Evolutionary conservation across 2,329 filamentous ascomycete genomes (phyloP), one percentile per base, ranked within the genome.

Genomic region (Nemania sp.): DNA sequence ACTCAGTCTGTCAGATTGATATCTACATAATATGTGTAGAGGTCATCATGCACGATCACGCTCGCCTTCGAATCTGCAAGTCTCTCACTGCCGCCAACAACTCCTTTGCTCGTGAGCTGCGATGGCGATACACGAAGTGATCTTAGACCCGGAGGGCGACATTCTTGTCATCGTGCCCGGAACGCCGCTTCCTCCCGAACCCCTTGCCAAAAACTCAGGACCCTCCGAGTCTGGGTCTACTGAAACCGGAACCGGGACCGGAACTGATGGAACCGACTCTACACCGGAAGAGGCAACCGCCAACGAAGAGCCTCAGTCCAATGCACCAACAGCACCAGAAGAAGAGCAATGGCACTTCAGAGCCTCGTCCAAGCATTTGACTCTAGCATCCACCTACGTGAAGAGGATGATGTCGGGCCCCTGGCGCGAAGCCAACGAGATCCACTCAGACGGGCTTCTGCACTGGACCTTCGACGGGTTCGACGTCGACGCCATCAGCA

Each of bases 91-190:
- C 5, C 6, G 17, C n/a, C n/a, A 24, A 5, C 17, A 46, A 34
- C 6, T 36, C 28, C 23, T 22, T 11, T 9, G 11, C n/a, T 31
- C 15, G 9, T 28, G 39, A 48, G 39, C 11, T 28, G 26, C 19
- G n/a, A 56, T 56, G 53, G 48, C 48, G 5, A 23, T 43, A 11
- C 30, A 26, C 8, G 39, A 44, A 26, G 37, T 48, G 14, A 37
- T 56, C 15, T 26, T 56, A 34, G 53, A 56, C 9, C 53, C 53
- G 9, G 53, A 56, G 8, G 53, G 53, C 14, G 53, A 56, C 20
- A 52, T 56, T 12, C 24, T 56, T 8, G 53, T 56, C 48, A 56
- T 56, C 31, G 42, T 56, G 3, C 36, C 36, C 6, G 22, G 26
- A 23, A 39, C 43, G 20, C 8, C 11, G n/a, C n/a, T n/a, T 22